Evolutionary conservation across 2,329 filamentous ascomycete species (phyloP).

Genomic region (Verticillium tricorpus): DNA sequence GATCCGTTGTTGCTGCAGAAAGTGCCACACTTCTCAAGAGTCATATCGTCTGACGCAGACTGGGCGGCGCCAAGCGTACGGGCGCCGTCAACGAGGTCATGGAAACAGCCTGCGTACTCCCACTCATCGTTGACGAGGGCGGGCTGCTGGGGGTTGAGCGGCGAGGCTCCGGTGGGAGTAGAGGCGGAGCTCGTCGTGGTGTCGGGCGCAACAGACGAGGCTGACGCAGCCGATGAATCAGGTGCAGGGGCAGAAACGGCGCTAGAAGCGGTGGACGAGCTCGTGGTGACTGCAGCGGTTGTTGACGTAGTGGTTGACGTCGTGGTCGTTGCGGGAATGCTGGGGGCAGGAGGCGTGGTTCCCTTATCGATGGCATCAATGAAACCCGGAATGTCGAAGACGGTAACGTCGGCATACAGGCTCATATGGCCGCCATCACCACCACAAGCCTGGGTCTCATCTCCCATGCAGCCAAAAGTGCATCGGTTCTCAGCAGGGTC

Average conservation of each 20-base stretch:
- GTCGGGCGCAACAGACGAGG: background rate
- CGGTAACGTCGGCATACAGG: conserved; percentile 21
- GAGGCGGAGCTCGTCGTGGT: background rate
- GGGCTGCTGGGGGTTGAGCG: conserved; percentile 6
- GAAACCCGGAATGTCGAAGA: conserved; percentile 18
- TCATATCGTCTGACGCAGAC: conserved; percentile 15
- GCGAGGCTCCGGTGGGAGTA: background rate
- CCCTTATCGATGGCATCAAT: conserved; percentile 2
- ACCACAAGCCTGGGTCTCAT: conserved; percentile 21
- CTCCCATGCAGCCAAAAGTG: conserved; percentile 16
- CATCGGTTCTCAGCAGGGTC: conserved; percentile 13
- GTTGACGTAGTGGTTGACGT: background rate
- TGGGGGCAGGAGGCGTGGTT: conserved; percentile 15
- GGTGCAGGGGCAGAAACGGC: background rate
- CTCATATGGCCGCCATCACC: conserved; percentile 25
- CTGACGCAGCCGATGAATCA: background rate
- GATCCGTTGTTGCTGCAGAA: conserved; percentile 16
- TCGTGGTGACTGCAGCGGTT: background rate
- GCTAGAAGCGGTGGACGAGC: background rate
- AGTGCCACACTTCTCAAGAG: conserved; percentile 17
- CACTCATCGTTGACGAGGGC: conserved; percentile 10
- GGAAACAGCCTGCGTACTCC: conserved; percentile 18
- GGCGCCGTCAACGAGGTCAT: conserved; percentile 15
- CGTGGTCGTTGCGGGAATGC: conserved; percentile 13
- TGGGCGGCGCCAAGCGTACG: conserved; percentile 10